phyloP scores from a whole-genome alignment of 176 grass and related monocot genomes.

The Cenchrus americanus region DNA sequence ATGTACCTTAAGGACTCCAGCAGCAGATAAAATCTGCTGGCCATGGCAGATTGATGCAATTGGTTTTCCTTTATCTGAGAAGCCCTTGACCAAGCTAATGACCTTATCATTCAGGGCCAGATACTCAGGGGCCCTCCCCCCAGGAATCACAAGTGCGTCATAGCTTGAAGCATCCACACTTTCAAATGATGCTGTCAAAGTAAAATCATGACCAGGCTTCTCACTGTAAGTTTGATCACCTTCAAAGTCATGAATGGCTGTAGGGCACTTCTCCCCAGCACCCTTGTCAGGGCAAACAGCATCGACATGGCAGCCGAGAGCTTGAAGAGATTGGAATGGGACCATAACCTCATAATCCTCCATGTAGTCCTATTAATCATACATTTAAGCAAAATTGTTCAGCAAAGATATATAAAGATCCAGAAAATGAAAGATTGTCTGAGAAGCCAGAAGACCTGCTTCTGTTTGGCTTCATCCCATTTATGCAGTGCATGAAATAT shows the following conservation, averaged over 20 bases:
- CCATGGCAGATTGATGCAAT: conserved; percentile 95
- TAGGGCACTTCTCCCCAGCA: conserved; percentile 73
- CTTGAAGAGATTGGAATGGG: conserved; percentile 90
- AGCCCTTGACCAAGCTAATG: conserved; percentile 67
- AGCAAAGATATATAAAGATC: neutral
- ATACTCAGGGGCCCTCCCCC: conserved; percentile 86
- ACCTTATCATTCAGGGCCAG: conserved; percentile 79
- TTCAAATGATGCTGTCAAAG: conserved; percentile 74
- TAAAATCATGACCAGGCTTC: conserved; percentile 94
- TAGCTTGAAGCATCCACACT: conserved; percentile 62
- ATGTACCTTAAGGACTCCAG: conserved; percentile 81
- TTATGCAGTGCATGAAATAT: neutral
- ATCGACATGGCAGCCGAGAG: conserved; percentile 85
- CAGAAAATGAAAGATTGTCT: neutral
- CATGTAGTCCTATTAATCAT: conserved; percentile 81
- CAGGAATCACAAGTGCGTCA: conserved; percentile 87
- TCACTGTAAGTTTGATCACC: conserved; percentile 97
- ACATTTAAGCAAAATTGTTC: neutral
- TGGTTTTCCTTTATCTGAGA: conserved; percentile 75
- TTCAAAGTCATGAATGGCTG: conserved; percentile 95
- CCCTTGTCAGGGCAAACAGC: conserved; percentile 76
- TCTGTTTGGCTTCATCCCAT: neutral
- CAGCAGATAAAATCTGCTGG: conserved; percentile 87
- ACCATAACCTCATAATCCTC: conserved; percentile 99
- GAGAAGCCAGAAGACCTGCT: neutral